A percentile compares a stretch with the other conserved stretches of the same genome.
These are phyloP conservation scores for Climacium dendroides DNA, from an alignment of 225 moss, liverwort and hornwort genomes.

Conservation along the genomic window DNA sequence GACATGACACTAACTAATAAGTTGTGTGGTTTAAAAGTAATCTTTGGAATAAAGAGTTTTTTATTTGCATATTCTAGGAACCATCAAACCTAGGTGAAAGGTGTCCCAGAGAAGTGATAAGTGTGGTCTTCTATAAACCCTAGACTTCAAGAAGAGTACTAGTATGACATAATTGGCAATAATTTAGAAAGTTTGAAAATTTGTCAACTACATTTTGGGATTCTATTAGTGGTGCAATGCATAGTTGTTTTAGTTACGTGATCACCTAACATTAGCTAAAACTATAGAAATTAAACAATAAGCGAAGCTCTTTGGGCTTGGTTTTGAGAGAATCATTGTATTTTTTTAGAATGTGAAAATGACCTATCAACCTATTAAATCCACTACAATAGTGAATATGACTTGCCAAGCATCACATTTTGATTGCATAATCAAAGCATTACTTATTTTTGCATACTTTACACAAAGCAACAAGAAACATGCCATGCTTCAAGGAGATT, in stretches of 20 bases:
- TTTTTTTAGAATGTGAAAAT: too few relatives aligned
- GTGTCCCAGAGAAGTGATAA: not conserved
- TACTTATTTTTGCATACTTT: too few relatives aligned
- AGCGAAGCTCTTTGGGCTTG: too few relatives aligned
- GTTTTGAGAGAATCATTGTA: too few relatives aligned
- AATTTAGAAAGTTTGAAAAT: not conserved
- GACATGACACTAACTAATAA: not conserved
- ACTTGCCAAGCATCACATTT: too few relatives aligned
- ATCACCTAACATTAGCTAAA: not conserved
- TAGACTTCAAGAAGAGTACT: accelerated
- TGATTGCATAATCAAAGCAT: too few relatives aligned
- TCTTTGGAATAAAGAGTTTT: not conserved
- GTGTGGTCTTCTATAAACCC: accelerated
- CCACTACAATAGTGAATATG: too few relatives aligned
- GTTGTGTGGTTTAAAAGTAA: accelerated
- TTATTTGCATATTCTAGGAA: not conserved
- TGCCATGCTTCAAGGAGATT: too few relatives aligned
- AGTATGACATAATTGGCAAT: accelerated
- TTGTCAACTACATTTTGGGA: not conserved
- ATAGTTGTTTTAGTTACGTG: not conserved
- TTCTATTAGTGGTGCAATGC: accelerated
- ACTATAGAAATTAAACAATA: not conserved
- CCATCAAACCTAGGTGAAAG: not conserved
- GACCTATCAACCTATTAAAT: too few relatives aligned
- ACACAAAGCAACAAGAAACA: too few relatives aligned